Evolutionary conservation across 202 grass and related monocot species (phyloP), one percentile per base, ranked within the genome.

Genomic region (Carex sylvatica): DNA sequence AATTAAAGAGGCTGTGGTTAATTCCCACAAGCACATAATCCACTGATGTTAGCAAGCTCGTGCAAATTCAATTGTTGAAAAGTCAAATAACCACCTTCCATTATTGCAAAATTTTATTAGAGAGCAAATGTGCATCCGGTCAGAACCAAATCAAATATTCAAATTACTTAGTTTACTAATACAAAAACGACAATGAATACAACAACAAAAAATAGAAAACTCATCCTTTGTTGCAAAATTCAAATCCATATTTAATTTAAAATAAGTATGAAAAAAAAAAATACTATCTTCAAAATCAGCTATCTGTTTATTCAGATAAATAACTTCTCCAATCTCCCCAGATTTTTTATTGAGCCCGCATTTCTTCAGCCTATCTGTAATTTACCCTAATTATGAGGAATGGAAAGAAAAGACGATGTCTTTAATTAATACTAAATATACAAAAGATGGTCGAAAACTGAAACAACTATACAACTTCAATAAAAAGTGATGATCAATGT

Each of bases 51-150:
- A 74, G 23, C 47, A 54, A 52, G 12, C 47, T 52, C 23, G 24
- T 4, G 8, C 6, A 74, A 53, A 53, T 36, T 6, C 28, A 52
- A 54, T 72, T 72, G 18, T 47, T 55, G 46, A 5, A 31, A 31
- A 74, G 47, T 33, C 22, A 58, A 31, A 18, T 36, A 58, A 31
- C 30, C 9, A 5, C 16, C 52, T 10, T 77, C 16, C 18, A 35
- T 38, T 58, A 77, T 77, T 77, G 52, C 53, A 77, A 77, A 58
- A 36, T 36, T 77, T 58, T 58, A 77, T 58, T 58, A 31, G 4
- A 30, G 12, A 69, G 1, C 65, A 38, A 68, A 68, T 9, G n/a
- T 68, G 14, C 16, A 70, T 70, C 66, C 12, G 14, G 24, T 15
- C 72, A 75, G 15, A 28, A 1, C 30, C 6, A 16, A 54, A 30